Base-by-base conservation (phyloP, 306 rosid species). In the Lagenaria siceraria region DNA sequence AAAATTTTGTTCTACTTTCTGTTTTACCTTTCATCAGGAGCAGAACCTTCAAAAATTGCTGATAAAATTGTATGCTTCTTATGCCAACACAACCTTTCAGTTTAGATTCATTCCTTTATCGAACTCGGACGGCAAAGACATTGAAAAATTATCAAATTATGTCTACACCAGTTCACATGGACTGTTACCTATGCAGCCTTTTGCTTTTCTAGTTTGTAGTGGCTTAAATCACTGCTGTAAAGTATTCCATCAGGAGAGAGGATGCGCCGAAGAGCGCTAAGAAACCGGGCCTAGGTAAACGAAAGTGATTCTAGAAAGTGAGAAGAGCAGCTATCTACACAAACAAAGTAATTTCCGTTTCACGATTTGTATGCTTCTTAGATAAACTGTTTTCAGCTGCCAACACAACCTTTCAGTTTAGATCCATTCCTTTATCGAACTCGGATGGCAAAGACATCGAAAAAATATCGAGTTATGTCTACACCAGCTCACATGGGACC, bases 201-300 rank as follows among this genome's bases (percentile, higher is more conserved):
- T 75, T 74, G 73, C 76, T 78, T 76, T 78, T 75, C 84, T 40
- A 25, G 25, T 49, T 81, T 31, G 53, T 59, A 36, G 22, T 29
- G 76, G 64, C 62, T 78, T 31, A 11, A 15, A 27, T 80, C 82
- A 36, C 71, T 71, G n/a, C 80, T 58, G 78, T 81, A 83, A 18
- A 84, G 80, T 46, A 84, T 58, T 71, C 84, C 84, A 38, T 78
- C 15, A 4, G 82, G 82, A 17, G 84, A 84, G 29, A 79, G 43
- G 74, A 81, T 46, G 12, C 87, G 87, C 9, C 43, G 62, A 19
- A 81, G 13, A 31, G 87, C 70, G 12, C 59, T 78, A 29, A 78
- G 24, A 74, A 84, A 63, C 55, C 87, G 82, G 52, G 82, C 80
- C 87, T 84, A 36, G 7, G 69, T 19, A 19, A 11, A 24, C 54